Percentiles rank a stretch among this genome's conserved stretches.
phyloP scores from a whole-genome alignment of 2,329 filamentous ascomycete species.

The Polytolypa hystricis region DNA sequence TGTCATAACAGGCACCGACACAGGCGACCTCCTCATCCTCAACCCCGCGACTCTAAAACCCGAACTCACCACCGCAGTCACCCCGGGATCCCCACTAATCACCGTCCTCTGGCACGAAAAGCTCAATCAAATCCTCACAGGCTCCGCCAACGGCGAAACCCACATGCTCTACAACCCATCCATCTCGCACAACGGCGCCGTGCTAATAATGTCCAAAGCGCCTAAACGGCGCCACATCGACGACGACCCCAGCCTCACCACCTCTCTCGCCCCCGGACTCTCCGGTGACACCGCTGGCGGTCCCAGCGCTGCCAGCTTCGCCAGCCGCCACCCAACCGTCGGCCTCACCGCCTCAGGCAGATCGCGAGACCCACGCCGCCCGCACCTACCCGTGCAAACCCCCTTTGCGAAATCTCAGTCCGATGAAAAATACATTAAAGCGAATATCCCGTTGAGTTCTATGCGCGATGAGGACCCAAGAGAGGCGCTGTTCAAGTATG shows the following conservation, averaged over 20 bases:
- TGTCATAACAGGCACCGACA: conserved; percentile 79
- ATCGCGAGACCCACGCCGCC: conserved; percentile 67
- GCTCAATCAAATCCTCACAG: conserved; percentile 91
- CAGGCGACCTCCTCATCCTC: conserved; percentile 80
- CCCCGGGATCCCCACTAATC: conserved; percentile 69
- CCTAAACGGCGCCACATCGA: conserved; percentile 94
- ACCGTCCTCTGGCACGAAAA: conserved; percentile 85
- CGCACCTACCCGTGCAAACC: conserved; percentile 73
- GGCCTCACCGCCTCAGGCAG: conserved; percentile 70
- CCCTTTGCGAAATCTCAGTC: conserved; percentile 86
- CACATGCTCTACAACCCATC: conserved; percentile 83
- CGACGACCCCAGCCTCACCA: conserved; percentile 78
- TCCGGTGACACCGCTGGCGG: conserved; percentile 71
- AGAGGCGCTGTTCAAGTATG: conserved; percentile 89
- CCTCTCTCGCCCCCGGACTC: conserved; percentile 68
- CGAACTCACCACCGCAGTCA: conserved; percentile 81
- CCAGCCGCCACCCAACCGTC: conserved; percentile 54
- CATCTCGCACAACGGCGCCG: conserved; percentile 70
- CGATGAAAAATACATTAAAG: conserved; percentile 77
- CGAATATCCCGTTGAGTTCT: conserved; percentile 76
- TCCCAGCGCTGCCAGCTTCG: conserved; percentile 56
- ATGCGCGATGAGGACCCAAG: conserved; percentile 96
- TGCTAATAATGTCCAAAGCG: conserved; percentile 81
- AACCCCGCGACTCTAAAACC: conserved; percentile 82
- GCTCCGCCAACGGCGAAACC: conserved; percentile 80